Evolutionary conservation across 768 basidiomycete species (phyloP).

Genomic region (Tricholoma matsutake): DNA sequence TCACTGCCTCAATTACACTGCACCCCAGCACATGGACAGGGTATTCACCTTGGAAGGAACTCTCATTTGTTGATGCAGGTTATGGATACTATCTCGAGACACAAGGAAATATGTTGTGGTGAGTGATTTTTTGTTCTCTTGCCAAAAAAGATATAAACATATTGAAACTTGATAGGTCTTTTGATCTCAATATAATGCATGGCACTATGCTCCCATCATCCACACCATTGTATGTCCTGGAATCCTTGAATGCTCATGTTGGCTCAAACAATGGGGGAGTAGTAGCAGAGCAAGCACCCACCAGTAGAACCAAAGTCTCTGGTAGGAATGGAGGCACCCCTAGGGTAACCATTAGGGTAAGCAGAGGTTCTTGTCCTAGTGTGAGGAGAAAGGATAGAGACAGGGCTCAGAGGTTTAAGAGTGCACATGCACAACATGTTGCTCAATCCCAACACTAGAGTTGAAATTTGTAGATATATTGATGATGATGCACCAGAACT

Average conservation of each 20-base stretch:
- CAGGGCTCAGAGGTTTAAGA: background rate
- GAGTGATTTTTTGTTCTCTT: background rate
- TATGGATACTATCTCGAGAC: background rate
- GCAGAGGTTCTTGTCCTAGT: background rate
- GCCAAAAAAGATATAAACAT: background rate
- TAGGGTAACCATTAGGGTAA: background rate
- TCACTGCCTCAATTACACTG: background rate
- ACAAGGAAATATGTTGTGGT: background rate
- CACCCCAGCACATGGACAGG: background rate
- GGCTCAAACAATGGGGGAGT: too few relatives aligned
- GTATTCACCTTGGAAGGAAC: background rate
- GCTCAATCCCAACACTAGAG: background rate
- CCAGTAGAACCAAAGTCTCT: background rate
- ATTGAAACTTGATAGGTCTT: background rate
- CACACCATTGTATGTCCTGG: background rate
- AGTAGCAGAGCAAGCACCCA: background rate
- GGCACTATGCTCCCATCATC: background rate
- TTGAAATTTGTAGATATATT: background rate
- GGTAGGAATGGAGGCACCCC: background rate
- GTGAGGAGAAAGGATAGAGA: background rate
- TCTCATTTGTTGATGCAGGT: background rate
- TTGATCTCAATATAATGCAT: background rate
- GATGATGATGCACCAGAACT: too few relatives aligned
- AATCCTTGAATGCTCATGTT: background rate
- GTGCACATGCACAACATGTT: background rate